Evolutionary conservation across 139 green algal genomes (phyloP).

Genomic region (Edaphochlamys debaryana): DNA sequence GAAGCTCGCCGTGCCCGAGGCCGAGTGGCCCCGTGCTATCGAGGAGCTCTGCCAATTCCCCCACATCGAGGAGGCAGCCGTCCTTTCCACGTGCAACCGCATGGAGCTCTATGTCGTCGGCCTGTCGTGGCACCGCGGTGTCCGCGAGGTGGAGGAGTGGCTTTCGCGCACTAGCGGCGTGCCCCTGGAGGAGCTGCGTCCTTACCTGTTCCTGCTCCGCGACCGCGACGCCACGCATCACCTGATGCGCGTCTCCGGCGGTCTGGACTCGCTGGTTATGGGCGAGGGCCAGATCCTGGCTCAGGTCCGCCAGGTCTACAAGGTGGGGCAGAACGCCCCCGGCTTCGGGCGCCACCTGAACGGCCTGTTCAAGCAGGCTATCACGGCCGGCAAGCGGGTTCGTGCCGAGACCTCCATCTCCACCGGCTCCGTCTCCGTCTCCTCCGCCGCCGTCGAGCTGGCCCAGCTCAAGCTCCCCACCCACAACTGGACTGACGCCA

Average conservation of each 20-base stretch:
- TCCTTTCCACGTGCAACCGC: conserved; percentile 99
- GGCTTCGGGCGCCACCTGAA: conserved; percentile 98
- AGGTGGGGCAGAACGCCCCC: conserved; percentile 89
- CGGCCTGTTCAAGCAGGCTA: conserved; percentile 98
- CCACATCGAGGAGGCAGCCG: conserved; percentile 97
- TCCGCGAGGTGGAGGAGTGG: conserved; percentile 98
- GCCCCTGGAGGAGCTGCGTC: conserved; percentile 91
- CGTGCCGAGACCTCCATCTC: conserved; percentile 95
- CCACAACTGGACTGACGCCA: conserved; percentile 81
- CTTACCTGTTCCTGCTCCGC: conserved; percentile 96
- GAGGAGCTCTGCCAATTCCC: conserved; percentile 92
- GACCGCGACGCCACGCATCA: conserved; percentile 96
- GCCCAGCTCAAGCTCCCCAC: conserved; percentile 96
- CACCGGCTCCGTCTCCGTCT: conserved; percentile 94
- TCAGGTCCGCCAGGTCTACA: conserved; percentile 96
- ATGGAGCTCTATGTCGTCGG: conserved; percentile 99
- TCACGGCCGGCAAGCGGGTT: conserved; percentile 97
- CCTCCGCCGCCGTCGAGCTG: conserved; percentile 96
- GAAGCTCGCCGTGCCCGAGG: conserved; percentile 96
- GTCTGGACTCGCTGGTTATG: conserved; percentile 98
- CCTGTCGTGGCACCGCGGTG: conserved; percentile 92
- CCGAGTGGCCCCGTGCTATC: conserved; percentile 95
- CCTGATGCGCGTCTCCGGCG: conserved; percentile 93
- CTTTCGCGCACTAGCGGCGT: conserved; percentile 91
- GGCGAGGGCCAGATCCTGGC: conserved; percentile 99